phyloP scores from a whole-genome alignment of 2,329 filamentous ascomycete species.

The Aureobasidium sp. region DNA sequence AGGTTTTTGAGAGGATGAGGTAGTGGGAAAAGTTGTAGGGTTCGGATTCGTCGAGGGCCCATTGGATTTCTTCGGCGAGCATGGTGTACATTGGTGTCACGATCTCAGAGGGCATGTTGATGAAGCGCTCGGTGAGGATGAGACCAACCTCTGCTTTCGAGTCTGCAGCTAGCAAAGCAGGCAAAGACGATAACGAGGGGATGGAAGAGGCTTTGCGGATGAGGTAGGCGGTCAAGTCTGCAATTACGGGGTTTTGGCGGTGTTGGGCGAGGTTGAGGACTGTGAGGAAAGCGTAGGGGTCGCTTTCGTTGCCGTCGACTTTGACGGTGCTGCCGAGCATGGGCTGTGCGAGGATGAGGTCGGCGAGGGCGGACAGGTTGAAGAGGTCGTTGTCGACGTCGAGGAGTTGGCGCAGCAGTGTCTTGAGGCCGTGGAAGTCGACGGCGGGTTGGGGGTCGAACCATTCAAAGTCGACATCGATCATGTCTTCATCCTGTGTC shows the following conservation, averaged over 20 bases:
- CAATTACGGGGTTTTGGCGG: constrained; percentile 63
- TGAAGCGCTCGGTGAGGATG: constrained; percentile 83
- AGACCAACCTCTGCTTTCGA: constrained; percentile 61
- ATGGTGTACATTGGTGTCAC: constrained; percentile 91
- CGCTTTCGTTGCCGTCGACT: constrained; percentile 87
- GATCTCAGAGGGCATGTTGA: constrained; percentile 94
- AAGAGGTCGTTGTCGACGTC: constrained; percentile 81
- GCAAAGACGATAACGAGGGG: constrained; percentile 46
- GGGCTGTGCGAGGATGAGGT: constrained; percentile 80
- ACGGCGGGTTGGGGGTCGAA: constrained; percentile 87
- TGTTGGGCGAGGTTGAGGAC: constrained; percentile 78
- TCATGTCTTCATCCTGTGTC: constrained; percentile 72
- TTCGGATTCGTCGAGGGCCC: constrained; percentile 82
- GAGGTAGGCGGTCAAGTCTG: constrained; percentile 66
- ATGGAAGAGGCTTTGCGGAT: constrained; percentile 46
- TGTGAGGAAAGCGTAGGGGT: constrained; percentile 88
- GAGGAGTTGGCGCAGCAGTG: constrained; percentile 81
- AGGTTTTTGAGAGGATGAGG: constrained; percentile 85
- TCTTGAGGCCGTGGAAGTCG: constrained; percentile 93
- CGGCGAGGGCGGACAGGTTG: constrained; percentile 77
- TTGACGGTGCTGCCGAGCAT: constrained; percentile 92
- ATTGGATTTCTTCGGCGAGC: constrained; percentile 84
- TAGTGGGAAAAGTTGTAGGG: constrained; percentile 93
- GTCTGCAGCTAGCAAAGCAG: constrained; percentile 31
- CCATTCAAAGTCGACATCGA: constrained; percentile 98